A percentile compares a stretch with the other conserved stretches of the same genome.
These are phyloP conservation scores for Tritrichomonas foetus DNA, from an alignment of 208 protist species.

Conservation along the genomic window DNA sequence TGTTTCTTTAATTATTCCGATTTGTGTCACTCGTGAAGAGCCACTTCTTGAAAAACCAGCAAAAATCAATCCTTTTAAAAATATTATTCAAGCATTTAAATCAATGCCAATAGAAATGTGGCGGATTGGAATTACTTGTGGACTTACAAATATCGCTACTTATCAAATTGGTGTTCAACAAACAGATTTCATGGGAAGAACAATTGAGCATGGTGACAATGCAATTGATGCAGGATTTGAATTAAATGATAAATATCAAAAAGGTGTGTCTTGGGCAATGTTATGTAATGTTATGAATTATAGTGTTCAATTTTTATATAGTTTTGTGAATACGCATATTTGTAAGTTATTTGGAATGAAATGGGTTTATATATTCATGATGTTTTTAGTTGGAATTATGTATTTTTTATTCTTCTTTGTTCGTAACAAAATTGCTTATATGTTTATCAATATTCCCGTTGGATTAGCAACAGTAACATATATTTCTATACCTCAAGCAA, in stretches of 20 bases:
- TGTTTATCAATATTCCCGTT: background rate
- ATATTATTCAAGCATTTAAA: background rate
- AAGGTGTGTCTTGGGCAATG: no score
- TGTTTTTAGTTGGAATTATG: no score
- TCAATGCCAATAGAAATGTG: background rate
- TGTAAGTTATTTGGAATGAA: no score
- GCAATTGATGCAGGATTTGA: no score
- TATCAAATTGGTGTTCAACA: no score
- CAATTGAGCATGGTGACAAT: no score
- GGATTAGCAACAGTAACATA: background rate
- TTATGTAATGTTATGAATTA: no score
- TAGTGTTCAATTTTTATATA: no score
- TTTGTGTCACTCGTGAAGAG: background rate
- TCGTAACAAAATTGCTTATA: background rate
- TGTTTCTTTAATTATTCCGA: background rate
- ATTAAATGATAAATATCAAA: no score
- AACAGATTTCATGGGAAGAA: no score
- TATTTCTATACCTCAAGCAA: background rate
- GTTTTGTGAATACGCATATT: no score
- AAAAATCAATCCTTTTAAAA: background rate
- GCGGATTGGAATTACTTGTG: background rate
- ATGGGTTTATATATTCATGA: no score
- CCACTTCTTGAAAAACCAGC: background rate
- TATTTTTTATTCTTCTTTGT: background rate
- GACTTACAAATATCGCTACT: background rate